Base-by-base conservation (phyloP, 192 early-diverging fungal species). In the Gaertneriomyces sp. region DNA sequence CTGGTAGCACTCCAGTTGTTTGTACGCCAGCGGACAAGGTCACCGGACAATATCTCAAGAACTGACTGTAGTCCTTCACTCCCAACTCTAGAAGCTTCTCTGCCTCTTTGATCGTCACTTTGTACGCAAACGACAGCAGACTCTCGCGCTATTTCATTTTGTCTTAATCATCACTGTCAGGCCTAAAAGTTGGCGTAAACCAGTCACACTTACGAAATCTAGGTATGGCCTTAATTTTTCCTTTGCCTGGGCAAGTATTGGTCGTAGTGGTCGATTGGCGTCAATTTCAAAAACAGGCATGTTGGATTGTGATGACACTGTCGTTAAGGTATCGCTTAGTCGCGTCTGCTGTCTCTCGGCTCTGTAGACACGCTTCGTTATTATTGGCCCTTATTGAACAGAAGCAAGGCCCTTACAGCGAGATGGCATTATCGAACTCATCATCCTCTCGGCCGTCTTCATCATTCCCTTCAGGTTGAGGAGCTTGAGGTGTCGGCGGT, bases 31-130 rank as follows among this genome's bases (percentile, higher is more conserved):
- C 16, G 40, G 69, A 56, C 19, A 77, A 25, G 7, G 73, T 53
- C 19, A 84, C 79, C 7, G 82, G 82, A 58, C 81, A 83, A 41
- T 76, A 66, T 19, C 75, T 66, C 20, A 73, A 60, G 58, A 84
- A 77, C 12, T 40, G 40, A 64, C 76, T 79, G 60, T 71, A 78
- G 14, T 45, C 46, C 60, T 79, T 80, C 57, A 78, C 63, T 3
- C 82, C 82, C 2, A 70, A 54, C 7, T 74, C 44, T 14, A 84
- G 40, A 4, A 77, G 64, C 41, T 64, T 42, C 39, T 69, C 70
- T 4, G 82, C 74, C 33, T 74, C 58, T 41, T 79, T 70, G 50
- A 10, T 9, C 5, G 20, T 41, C 19, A 75, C 10, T 4, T 44
- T 42, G 41, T 58, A 69, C 1, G 73, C 76, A 45, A 51, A 76